A percentile compares a stretch with the other conserved stretches of the same genome.
These are phyloP conservation scores for Lophium mytilinum DNA, from an alignment of 495 filamentous ascomycete genomes.

Conservation along the genomic window DNA sequence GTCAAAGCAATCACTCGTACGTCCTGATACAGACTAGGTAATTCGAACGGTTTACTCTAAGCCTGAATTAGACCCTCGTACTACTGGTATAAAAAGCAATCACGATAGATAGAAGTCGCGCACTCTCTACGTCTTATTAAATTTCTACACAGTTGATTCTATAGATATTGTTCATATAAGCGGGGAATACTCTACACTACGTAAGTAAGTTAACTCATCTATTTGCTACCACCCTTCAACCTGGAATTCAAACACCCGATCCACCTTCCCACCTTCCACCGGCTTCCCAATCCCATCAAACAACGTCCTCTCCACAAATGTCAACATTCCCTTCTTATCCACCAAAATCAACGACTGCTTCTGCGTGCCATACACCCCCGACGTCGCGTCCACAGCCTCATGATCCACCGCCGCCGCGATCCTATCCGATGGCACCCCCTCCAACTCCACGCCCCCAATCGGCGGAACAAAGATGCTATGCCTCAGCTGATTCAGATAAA, in stretches of 20 bases:
- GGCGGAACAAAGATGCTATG: constrained; percentile 80
- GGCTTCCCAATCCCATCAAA: constrained; percentile 60
- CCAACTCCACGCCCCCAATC: constrained; percentile 47
- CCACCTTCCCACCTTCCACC: constrained; percentile 51
- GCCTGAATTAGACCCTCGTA: no score
- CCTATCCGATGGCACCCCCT: constrained; percentile 44
- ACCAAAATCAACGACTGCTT: constrained; percentile 83
- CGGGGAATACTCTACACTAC: no score
- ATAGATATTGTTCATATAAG: no score
- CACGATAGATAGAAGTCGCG: no score
- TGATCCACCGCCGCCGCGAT: constrained; percentile 39
- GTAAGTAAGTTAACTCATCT: no score
- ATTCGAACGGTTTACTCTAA: no score
- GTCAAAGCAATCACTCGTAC: no score
- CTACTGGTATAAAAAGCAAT: no score
- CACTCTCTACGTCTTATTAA: no score
- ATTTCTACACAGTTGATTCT: no score
- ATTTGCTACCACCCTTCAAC: constrained; percentile 40
- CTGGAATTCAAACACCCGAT: constrained; percentile 55
- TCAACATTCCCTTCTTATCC: constrained; percentile 62
- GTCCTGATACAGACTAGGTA: no score
- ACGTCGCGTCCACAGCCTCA: constrained; percentile 33
- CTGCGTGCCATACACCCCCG: constrained; percentile 81
- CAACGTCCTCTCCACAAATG: constrained; percentile 76
- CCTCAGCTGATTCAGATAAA: constrained; percentile 59